Conservation (phyloP, 768 basidiomycete genomes). For the Megacollybia marginata region DNA sequence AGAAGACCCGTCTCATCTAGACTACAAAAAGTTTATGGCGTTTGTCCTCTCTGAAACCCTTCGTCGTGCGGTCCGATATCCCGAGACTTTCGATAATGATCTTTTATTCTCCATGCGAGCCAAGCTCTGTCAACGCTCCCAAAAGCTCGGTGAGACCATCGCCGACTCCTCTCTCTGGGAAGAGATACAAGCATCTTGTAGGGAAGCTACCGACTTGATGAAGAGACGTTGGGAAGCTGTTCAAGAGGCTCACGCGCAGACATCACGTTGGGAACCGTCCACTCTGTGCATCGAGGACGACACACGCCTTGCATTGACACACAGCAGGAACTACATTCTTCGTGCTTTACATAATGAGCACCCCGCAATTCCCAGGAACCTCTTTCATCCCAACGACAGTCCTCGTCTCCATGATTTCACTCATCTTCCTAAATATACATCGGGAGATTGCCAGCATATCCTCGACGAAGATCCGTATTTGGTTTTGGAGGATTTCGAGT, state of each 20-base stretch:
- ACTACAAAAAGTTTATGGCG: slow-evolving; percentile 43
- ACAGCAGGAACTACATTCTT: slow-evolving; percentile 9
- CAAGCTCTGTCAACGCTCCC: slow-evolving; percentile 29
- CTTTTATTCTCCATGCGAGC: slow-evolving; percentile 26
- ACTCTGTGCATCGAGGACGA: slow-evolving; percentile 20
- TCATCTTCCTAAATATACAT: neutral
- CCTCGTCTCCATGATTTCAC: neutral
- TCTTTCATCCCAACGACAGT: slow-evolving; percentile 6
- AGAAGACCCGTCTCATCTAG: slow-evolving; percentile 1
- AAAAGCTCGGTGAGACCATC: slow-evolving; percentile 25
- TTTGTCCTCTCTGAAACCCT: slow-evolving; percentile 28
- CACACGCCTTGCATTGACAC: slow-evolving; percentile 22
- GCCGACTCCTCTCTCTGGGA: slow-evolving; percentile 1
- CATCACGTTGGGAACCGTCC: slow-evolving; percentile 16
- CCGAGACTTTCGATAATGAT: slow-evolving; percentile 15
- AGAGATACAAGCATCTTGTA: slow-evolving; percentile 8
- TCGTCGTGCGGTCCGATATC: slow-evolving; percentile 4
- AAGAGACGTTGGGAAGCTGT: slow-evolving; percentile 26
- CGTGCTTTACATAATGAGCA: too few species aligned
- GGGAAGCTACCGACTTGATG: slow-evolving; percentile 19
- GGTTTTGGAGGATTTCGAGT: slow-evolving; percentile 30
- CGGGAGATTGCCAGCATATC: neutral
- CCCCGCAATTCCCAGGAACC: neutral
- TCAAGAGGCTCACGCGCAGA: slow-evolving; percentile 15
- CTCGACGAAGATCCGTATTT: neutral